Evolutionary conservation across 129 eudicot species (phyloP).

Genomic region (Daucus carota): DNA sequence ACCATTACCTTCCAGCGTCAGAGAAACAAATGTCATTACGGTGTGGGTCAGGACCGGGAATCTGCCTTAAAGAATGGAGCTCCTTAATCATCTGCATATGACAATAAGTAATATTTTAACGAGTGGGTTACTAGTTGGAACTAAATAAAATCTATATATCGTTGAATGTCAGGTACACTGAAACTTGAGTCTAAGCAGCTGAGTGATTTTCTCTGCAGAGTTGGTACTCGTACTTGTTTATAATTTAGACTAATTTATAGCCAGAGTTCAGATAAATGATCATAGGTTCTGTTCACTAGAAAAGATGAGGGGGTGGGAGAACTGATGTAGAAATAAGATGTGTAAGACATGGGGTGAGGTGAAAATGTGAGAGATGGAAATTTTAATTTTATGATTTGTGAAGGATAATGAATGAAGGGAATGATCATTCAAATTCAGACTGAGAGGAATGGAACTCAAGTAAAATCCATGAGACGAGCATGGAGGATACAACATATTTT

Average conservation of each 20-base stretch:
- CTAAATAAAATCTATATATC: too few relatives aligned
- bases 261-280: background rate
- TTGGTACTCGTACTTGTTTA: background rate
- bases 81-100: slow-evolving; percentile 61
- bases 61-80: slow-evolving; percentile 46
- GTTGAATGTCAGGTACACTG: background rate
- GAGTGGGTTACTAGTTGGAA: too few relatives aligned
- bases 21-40: slow-evolving; percentile 87
- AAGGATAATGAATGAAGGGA: background rate
- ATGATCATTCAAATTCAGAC: background rate
- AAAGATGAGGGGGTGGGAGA: background rate
- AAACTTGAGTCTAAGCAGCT: background rate
- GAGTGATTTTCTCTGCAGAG: background rate
- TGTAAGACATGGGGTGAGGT: background rate
- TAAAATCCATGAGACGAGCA: background rate
- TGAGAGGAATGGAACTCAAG: background rate
- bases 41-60: slow-evolving; percentile 86
- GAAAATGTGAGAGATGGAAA: background rate
- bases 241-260: background rate
- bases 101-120: background rate
- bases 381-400: background rate
- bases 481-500: background rate
- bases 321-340: background rate
- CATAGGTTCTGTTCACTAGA: background rate
- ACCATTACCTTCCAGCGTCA: slow-evolving; percentile 78